These are phyloP conservation scores for Agarophyton chilense DNA, from an alignment of 23 red algal genomes.

Conservation along the genomic window DNA sequence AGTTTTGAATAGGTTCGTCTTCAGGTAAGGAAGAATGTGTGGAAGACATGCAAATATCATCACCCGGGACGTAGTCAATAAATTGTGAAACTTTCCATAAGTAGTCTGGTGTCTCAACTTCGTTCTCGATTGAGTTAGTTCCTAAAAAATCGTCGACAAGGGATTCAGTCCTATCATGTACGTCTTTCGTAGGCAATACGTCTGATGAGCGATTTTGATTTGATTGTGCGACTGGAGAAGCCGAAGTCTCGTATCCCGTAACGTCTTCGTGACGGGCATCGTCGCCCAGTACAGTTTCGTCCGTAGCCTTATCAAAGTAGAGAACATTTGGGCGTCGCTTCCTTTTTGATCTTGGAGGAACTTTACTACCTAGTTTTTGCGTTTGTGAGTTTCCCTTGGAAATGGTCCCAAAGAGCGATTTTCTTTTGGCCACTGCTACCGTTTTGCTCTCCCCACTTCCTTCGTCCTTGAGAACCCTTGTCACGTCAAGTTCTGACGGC, in stretches of 20 bases:
- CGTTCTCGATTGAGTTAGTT: neutral
- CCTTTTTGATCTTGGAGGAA: neutral
- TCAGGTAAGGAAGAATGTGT: neutral
- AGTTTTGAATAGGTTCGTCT: neutral
- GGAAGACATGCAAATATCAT: neutral
- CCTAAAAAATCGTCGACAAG: neutral
- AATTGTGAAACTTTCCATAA: neutral
- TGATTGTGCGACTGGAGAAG: neutral
- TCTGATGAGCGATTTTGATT: neutral
- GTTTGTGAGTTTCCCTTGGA: neutral
- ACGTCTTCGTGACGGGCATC: neutral
- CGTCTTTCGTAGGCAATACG: neutral
- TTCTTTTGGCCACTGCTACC: too few species aligned
- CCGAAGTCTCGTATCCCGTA: neutral
- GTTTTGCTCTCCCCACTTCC: too few species aligned
- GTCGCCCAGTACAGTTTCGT: neutral
- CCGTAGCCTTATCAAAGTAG: neutral
- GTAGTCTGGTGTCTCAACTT: neutral
- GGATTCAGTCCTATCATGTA: neutral
- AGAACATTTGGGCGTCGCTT: neutral
- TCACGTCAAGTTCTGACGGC: neutral
- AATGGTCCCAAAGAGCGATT: too few species aligned
- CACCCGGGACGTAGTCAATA: neutral
- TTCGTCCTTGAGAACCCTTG: neutral
- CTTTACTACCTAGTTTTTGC: neutral